A percentile compares a stretch with the other conserved stretches of the same genome.
Evolutionary conservation across 2,329 filamentous ascomycete genomes (phyloP).

Genomic region (Aspergillus oerlinghausenensis): DNA sequence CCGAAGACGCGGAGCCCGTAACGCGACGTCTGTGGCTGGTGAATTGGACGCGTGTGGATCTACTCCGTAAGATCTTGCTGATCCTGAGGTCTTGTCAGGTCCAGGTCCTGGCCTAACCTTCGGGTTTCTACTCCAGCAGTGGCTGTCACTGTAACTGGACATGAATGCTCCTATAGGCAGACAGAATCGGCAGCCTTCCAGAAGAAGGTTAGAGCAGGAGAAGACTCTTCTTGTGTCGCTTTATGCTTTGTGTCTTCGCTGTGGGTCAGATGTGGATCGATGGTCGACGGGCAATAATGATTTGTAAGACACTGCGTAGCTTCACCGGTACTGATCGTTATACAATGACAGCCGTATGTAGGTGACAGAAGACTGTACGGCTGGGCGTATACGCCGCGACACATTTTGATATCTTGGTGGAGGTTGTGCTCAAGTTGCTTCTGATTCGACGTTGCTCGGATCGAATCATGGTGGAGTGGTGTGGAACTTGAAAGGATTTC

Average conservation of each 20-base stretch:
- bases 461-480: no score
- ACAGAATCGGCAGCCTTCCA: background rate
- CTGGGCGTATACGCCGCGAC: background rate
- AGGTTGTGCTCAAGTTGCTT: background rate
- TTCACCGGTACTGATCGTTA: slow-evolving; percentile 3
- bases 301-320: background rate
- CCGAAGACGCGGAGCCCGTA: background rate
- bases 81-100: background rate
- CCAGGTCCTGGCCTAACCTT: background rate
- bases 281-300: background rate
- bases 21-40: background rate
- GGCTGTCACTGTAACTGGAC: background rate
- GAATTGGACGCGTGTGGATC: background rate
- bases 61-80: background rate
- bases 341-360: slow-evolving; percentile 7
- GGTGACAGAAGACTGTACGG: slow-evolving; percentile 1
- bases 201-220: background rate
- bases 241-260: background rate
- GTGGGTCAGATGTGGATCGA: background rate
- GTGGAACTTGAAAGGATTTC: background rate
- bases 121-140: no score
- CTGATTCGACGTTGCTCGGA: background rate
- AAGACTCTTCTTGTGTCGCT: background rate
- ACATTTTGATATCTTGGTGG: background rate
- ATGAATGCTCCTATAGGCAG: background rate